Evolutionary conservation across 192 early-diverging fungal species (phyloP), one percentile per base, ranked within the genome.

Genomic region (Chytriomyces sp.): DNA sequence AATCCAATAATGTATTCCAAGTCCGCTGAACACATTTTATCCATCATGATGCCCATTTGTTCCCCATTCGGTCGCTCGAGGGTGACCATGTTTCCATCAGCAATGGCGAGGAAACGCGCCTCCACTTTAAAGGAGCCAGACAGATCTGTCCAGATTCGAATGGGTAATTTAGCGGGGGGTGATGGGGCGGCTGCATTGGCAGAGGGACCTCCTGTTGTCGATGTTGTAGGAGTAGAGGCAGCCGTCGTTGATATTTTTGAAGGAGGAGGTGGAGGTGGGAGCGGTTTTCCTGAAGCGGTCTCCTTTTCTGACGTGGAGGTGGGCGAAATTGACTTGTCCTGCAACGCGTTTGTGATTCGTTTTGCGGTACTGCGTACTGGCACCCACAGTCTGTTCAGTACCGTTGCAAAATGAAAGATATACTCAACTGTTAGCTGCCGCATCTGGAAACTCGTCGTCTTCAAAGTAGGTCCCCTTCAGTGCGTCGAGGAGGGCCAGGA

Each of bases 21-120:
- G 41, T 70, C 68, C 10, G 68, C 68, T 7, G 68, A 70, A 10
- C 22, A 70, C 68, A 70, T 70, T 70, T 70, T 70, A 44, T 70
- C 68, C 68, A 70, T 70, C 68, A 70, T 70, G 33, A 70, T 70
- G 2, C 68, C 68, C 53, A 70, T 70, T 59, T 70, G 68, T 19
- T 70, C 68, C 4, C 68, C 68, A 34, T 30, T 59, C 4, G 36
- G 54, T 26, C 68, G 54, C 36, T 70, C 68, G 12, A 70, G 54
- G 22, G 68, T 70, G 5, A 70, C 68, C 68, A 70, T 70, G 31
- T 65, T 65, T n/a, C 34, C 34, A 19, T 25, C 53, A 28, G 19
- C 52, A 19, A 70, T 36, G 2, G 39, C 17, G 5, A 59, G 39
- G 25, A 70, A 70, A 2, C 68, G 32, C 1, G 68, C 68, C 22